These are phyloP conservation scores for Fusarium albosuccineum DNA, from an alignment of 2,329 filamentous ascomycete species.

Conservation along the genomic window DNA sequence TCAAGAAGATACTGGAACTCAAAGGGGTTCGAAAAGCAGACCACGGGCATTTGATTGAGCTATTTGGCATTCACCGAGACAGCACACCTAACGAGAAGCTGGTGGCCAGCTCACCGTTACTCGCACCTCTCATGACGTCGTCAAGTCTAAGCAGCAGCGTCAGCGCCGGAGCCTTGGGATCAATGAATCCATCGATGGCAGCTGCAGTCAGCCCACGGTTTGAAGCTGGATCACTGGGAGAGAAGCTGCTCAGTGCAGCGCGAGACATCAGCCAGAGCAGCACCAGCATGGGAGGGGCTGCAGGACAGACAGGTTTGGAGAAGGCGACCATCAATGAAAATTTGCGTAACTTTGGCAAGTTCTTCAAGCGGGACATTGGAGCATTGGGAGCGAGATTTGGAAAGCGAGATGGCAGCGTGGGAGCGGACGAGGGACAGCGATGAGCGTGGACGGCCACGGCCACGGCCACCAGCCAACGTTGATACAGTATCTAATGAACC, in stretches of 20 bases:
- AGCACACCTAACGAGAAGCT: conserved; percentile 78
- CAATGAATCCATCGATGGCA: conserved; percentile 60
- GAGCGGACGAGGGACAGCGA: conserved; percentile 44
- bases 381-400: conserved; percentile 81
- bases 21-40: conserved; percentile 92
- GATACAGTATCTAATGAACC: neutral
- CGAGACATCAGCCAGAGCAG: conserved; percentile 80
- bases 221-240: conserved; percentile 85
- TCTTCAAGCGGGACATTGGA: conserved; percentile 90
- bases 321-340: conserved; percentile 90
- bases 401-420: conserved; percentile 64
- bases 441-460: conserved; percentile 5
- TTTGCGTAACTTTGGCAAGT: conserved; percentile 94
- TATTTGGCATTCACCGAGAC: conserved; percentile 86
- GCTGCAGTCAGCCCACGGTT: conserved; percentile 68
- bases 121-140: conserved; percentile 73
- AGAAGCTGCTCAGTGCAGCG: conserved; percentile 88
- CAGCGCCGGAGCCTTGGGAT: conserved; percentile 47
- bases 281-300: conserved; percentile 44
- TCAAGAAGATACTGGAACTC: conserved; percentile 94
- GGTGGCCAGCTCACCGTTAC: conserved; percentile 75
- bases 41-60: conserved; percentile 83
- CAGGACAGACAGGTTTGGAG: conserved; percentile 59
- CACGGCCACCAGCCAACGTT: no score
- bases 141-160: conserved; percentile 55